Conservation (phyloP, 768 basidiomycete species). For the Lactarius indigo region DNA sequence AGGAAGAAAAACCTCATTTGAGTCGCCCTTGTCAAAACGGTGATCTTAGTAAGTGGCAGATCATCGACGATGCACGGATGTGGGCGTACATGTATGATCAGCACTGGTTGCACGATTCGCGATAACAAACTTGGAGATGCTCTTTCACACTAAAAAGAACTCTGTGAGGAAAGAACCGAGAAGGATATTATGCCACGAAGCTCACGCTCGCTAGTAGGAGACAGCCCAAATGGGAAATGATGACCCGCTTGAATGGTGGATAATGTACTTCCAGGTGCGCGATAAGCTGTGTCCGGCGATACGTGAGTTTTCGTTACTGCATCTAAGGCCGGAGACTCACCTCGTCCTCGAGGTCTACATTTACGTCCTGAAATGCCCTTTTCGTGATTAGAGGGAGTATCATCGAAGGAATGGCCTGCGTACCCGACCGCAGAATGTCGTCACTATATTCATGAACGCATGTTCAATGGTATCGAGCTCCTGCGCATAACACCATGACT, state of each 20-base stretch:
- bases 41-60: not conserved
- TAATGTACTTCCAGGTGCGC: slow-evolving; percentile 26
- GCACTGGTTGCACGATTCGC: slow-evolving; percentile 11
- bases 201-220: slow-evolving; percentile 17
- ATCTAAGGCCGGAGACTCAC: slow-evolving; percentile 3
- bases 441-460: slow-evolving; percentile 27
- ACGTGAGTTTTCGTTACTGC: not conserved
- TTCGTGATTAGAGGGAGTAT: not conserved
- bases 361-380: slow-evolving; percentile 13
- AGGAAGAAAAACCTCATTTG: slow-evolving; percentile 15
- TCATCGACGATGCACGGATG: not conserved
- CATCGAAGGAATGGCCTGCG: not conserved
- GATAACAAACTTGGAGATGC: slow-evolving; percentile 11
- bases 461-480: slow-evolving; percentile 29
- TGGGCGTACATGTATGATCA: slow-evolving; percentile 24
- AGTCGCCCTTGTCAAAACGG: slow-evolving; percentile 19
- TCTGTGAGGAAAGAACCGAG: not conserved
- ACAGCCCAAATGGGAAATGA: slow-evolving; percentile 19
- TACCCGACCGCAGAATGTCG: slow-evolving; percentile 26
- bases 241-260: slow-evolving; percentile 26
- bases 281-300: slow-evolving; percentile 21
- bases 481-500: slow-evolving; percentile 29
- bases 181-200: not conserved
- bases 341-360: slow-evolving; percentile 23
- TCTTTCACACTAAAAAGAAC: not conserved